phyloP scores from a whole-genome alignment of 208 protist genomes.

The Leptomonas pyrrhocoris region DNA sequence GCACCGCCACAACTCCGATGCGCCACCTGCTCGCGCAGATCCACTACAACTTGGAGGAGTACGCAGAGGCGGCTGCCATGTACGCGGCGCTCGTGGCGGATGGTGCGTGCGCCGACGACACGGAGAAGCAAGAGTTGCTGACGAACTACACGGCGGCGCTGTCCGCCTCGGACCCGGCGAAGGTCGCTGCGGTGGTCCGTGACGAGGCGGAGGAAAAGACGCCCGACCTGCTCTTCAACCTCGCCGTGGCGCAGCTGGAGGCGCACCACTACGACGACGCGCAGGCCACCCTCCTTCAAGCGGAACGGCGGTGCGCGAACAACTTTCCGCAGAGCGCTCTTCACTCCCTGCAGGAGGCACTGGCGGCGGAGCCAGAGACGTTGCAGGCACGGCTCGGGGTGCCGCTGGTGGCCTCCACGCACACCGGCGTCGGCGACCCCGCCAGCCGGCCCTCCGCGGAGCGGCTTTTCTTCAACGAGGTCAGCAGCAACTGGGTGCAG shows the following conservation, averaged over 20 bases:
- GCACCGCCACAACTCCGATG: conserved; percentile 40
- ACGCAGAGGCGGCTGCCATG: conserved; percentile 57
- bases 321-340: conserved; percentile 53
- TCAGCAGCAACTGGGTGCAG: conserved; percentile 81
- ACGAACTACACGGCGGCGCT: conserved; percentile 82
- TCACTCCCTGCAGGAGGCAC: conserved; percentile 56
- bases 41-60: conserved; percentile 86
- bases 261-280: conserved; percentile 55
- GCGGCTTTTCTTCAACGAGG: conserved; percentile 80
- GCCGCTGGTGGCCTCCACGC: conserved; percentile 9
- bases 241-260: conserved; percentile 72
- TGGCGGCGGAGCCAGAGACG: conserved; percentile 35
- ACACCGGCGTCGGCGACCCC: background rate
- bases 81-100: conserved; percentile 65
- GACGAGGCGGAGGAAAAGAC: conserved; percentile 68
- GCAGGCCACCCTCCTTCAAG: conserved; percentile 60
- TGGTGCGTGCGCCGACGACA: conserved; percentile 61
- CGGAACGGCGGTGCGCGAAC: conserved; percentile 56
- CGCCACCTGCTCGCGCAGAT: conserved; percentile 81
- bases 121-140: conserved; percentile 73
- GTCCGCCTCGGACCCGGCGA: conserved; percentile 38
- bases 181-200: conserved; percentile 42
- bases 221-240: conserved; percentile 80
- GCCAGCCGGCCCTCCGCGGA: conserved; percentile 33
- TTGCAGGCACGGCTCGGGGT: conserved; percentile 36